Conservation (phyloP, 2,329 filamentous ascomycete genomes). For the Chaetothyriales sp. region DNA sequence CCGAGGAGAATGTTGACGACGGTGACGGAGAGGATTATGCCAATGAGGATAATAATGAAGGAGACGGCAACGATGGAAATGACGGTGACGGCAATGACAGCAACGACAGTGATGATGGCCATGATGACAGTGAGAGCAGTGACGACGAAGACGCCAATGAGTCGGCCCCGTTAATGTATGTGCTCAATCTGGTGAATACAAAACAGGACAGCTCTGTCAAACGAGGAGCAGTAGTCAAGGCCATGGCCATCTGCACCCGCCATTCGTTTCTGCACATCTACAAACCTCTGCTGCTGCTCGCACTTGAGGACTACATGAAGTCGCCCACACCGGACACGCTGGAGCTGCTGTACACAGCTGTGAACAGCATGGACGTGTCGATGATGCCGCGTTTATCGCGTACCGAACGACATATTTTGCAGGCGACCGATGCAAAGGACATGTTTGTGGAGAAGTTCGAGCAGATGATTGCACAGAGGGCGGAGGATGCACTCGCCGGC, state of each 20-base stretch:
- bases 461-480: constrained; percentile 72
- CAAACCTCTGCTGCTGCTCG: constrained; percentile 84
- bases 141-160: constrained; percentile 53
- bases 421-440: constrained; percentile 85
- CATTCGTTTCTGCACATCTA: constrained; percentile 98
- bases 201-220: constrained; percentile 58
- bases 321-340: constrained; percentile 76
- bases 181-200: constrained; percentile 92
- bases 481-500: constrained; percentile 35
- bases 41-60: constrained; percentile 27
- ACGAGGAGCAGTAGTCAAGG: constrained; percentile 86
- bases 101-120: constrained; percentile 31
- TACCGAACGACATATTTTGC: constrained; percentile 71
- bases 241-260: constrained; percentile 96
- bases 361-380: constrained; percentile 94
- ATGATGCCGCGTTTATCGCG: constrained; percentile 73
- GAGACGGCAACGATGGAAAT: constrained; percentile 33
- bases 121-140: constrained; percentile 25
- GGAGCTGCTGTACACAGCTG: constrained; percentile 72
- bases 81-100: constrained; percentile 46
- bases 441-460: constrained; percentile 97
- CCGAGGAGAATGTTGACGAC: constrained; percentile 15
- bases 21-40: constrained; percentile 15
- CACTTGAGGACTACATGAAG: constrained; percentile 94
- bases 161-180: constrained; percentile 86